phyloP scores from a whole-genome alignment of 2,329 filamentous ascomycete species.

The Venturia effusa region DNA sequence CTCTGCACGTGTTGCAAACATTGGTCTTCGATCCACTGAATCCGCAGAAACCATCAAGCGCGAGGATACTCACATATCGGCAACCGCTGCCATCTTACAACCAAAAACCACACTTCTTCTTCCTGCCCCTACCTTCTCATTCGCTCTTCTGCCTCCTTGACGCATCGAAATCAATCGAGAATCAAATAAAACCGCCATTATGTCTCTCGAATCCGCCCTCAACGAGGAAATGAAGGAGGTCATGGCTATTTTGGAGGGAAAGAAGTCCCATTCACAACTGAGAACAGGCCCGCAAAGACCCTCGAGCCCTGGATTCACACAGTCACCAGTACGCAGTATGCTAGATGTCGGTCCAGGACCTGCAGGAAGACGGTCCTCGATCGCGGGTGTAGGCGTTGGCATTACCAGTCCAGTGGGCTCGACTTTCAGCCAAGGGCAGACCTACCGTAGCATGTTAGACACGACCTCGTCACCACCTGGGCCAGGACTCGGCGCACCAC shows the following conservation, averaged over 20 bases:
- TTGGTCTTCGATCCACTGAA: not conserved
- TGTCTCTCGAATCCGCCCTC: slow-evolving; percentile 67
- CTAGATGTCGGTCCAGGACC: slow-evolving; percentile 21
- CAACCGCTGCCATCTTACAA: not conserved
- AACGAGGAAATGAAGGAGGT: slow-evolving; percentile 70
- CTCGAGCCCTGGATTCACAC: slow-evolving; percentile 35
- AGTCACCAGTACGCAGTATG: slow-evolving; percentile 59
- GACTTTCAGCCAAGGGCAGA: slow-evolving; percentile 11
- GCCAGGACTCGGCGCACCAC: not conserved
- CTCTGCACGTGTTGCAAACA: not conserved
- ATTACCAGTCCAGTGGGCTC: slow-evolving; percentile 20
- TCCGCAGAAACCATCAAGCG: not conserved
- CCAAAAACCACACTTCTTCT: not conserved
- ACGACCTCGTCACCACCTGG: slow-evolving; percentile 10
- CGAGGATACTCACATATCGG: not conserved
- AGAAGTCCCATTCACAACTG: slow-evolving; percentile 18
- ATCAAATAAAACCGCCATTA: slow-evolving; percentile 21
- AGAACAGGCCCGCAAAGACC: slow-evolving; percentile 33
- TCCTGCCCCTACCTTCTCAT: not conserved
- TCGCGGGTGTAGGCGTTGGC: slow-evolving; percentile 26
- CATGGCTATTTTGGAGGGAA: slow-evolving; percentile 54
- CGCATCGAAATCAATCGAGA: not conserved
- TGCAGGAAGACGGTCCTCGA: slow-evolving; percentile 21
- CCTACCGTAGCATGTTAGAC: slow-evolving; percentile 28
- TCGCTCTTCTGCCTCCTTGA: not conserved